Evolutionary conservation across 805 yeast species (phyloP).

Genomic region (Candida cerambycidarum): DNA sequence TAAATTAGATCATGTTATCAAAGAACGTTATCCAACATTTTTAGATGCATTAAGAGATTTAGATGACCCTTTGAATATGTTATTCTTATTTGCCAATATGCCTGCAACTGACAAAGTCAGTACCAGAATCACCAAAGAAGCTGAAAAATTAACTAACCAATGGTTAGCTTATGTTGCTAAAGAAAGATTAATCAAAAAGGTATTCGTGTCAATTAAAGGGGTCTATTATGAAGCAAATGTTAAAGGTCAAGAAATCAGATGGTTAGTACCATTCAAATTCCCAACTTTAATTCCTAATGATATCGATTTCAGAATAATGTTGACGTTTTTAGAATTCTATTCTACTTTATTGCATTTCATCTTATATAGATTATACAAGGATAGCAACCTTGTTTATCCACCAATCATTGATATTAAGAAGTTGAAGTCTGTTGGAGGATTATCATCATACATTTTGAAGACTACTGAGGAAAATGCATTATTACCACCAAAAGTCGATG

Average conservation of each 20-base stretch:
- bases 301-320: constrained; percentile 94
- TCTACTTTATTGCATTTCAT: constrained; percentile 89
- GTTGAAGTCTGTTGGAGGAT: constrained; percentile 86
- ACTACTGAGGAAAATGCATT: constrained; percentile 37
- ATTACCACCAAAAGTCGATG: constrained; percentile 31
- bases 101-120: constrained; percentile 88
- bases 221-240: constrained; percentile 90
- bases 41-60: constrained; percentile 88
- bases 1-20: constrained; percentile 84
- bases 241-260: constrained; percentile 88
- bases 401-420: constrained; percentile 75
- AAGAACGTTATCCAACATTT: constrained; percentile 94
- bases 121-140: constrained; percentile 81
- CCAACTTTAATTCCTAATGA: constrained; percentile 94
- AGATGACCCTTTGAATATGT: constrained; percentile 94
- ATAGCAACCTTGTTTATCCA: constrained; percentile 84
- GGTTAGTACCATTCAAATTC: constrained; percentile 97
- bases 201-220: constrained; percentile 95
- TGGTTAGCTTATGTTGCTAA: constrained; percentile 94
- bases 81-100: constrained; percentile 89
- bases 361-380: constrained; percentile 80
- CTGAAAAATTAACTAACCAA: constrained; percentile 82
- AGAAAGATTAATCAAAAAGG: constrained; percentile 79
- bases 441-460: constrained; percentile 78
- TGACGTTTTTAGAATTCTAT: constrained; percentile 94